Conservation (phyloP, 805 yeast genomes). For the Candida sphagnicola region DNA sequence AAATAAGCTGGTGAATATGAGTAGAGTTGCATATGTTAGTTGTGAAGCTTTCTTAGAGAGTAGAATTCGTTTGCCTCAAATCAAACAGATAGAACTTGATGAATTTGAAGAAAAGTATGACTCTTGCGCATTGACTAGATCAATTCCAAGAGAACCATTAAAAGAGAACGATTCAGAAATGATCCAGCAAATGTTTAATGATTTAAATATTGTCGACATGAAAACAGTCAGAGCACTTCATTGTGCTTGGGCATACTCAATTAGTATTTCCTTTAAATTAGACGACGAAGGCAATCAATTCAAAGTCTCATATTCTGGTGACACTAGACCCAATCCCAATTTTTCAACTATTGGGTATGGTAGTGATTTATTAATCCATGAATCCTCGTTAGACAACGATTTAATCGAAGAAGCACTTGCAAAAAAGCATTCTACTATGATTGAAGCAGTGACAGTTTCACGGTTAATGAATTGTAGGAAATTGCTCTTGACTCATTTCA, state of each 20-base stretch:
- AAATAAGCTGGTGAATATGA: conserved; percentile 25
- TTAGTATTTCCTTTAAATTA: conserved; percentile 53
- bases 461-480: conserved; percentile 67
- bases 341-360: conserved; percentile 64
- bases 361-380: conserved; percentile 82
- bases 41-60: conserved; percentile 52
- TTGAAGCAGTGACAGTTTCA: conserved; percentile 77
- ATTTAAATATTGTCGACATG: conserved; percentile 41
- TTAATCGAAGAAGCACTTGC: conserved; percentile 70
- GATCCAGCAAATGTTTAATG: conserved; percentile 34
- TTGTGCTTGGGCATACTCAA: conserved; percentile 73
- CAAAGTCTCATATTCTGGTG: conserved; percentile 88
- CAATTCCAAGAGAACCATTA: conserved; percentile 19
- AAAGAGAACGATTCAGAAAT: conserved; percentile 20
- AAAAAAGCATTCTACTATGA: conserved; percentile 83
- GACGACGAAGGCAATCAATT: conserved; percentile 35
- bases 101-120: conserved; percentile 33
- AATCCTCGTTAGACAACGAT: conserved; percentile 85
- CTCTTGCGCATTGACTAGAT: conserved; percentile 11
- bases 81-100: conserved; percentile 19
- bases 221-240: conserved; percentile 76
- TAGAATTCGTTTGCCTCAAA: conserved; percentile 26
- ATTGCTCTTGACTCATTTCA: conserved; percentile 83
- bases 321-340: conserved; percentile 74
- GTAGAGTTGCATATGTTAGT: conserved; percentile 49